Base-by-base conservation (phyloP, 352 stramenopile species). In the Globisporangium yorkense region DNA sequence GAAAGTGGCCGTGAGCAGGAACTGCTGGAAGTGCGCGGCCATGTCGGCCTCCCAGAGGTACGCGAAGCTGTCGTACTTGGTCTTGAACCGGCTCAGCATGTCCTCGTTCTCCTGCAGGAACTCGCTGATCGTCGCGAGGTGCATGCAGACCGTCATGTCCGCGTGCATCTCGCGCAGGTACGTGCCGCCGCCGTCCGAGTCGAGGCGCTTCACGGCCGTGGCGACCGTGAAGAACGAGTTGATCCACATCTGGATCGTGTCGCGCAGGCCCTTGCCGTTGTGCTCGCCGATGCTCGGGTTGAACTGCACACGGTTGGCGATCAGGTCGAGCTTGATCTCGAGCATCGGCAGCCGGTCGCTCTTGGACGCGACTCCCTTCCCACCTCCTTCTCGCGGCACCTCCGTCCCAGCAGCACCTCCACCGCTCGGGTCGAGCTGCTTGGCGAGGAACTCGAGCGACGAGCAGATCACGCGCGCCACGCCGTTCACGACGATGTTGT, bases 1-100 rank as follows among this genome's bases (percentile, higher is more conserved):
- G 44, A 77, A 77, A 40, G 75, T 85, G 1, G 75, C 87, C 5
- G 66, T 85, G 1, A 82, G 63, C 27, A 97, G 77, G 67, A 99
- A 99, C 1, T 96, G 78, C 39, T 93, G 77, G 66, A 99, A 99
- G 29, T 92, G 86, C 6, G 72, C 80, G 9, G 76, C 61, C 74
- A 99, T 94, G 60, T 99, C 94, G 0, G 92, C 96, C 35, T 95
- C 89, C 96, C 96, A 99, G n/a, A 99, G 73, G 63, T 98, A 98
- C 13, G 88, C 81, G 56, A 96, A 98, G 40, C 90, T 88, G 51
- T 98, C 92, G 66, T 99, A 99, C 27, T 96, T 90, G 21, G 80
- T 82, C 67, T 98, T 97, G 56, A 99, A 96, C n/a, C 80, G 74
- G 43, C 77, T 65, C 37, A 97, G 90, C 79, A 96, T 96, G 12